A percentile compares a stretch with the other conserved stretches of the same genome.
phyloP scores from a whole-genome alignment of 1,139 yeast genomes.

The Lizanozyma gosingica region DNA sequence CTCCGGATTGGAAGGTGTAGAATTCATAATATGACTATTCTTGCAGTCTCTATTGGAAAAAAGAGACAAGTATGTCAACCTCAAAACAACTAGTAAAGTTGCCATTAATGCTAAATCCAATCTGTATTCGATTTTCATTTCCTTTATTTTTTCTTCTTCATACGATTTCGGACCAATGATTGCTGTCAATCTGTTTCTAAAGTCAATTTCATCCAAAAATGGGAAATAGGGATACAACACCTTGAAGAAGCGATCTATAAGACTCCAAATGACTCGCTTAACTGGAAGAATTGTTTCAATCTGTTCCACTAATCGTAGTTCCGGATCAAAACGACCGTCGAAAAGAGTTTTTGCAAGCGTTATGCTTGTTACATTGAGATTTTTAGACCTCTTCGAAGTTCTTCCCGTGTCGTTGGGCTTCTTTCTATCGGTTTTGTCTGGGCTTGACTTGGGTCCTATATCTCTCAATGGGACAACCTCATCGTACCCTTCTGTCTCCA shows the following conservation, averaged over 20 bases:
- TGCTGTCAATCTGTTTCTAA: constrained; percentile 11
- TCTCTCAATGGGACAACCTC: constrained; percentile 24
- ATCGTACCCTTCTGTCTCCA: constrained; percentile 27
- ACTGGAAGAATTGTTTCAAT: constrained; percentile 23
- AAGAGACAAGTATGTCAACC: constrained; percentile 15
- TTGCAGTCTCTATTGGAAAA: constrained; percentile 15
- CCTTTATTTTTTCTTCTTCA: constrained; percentile 11
- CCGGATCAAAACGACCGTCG: constrained; percentile 18
- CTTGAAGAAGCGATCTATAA: constrained; percentile 19
- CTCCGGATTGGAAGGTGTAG: constrained; percentile 7
- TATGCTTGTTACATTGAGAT: constrained; percentile 6
- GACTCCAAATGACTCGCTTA: constrained; percentile 18
- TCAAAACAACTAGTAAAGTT: constrained; percentile 13
- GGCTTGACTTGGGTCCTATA: constrained; percentile 2
- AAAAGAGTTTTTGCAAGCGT: constrained; percentile 12
- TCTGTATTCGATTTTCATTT: constrained; percentile 11
- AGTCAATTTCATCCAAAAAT: constrained; percentile 20
- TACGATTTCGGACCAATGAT: constrained; percentile 21
- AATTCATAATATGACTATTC: constrained; percentile 10
- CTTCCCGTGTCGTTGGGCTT: not conserved
- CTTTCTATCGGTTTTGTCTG: constrained; percentile 2
- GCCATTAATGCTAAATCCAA: constrained; percentile 17
- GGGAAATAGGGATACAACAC: constrained; percentile 22
- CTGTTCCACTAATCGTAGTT: constrained; percentile 17
- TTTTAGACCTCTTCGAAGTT: not conserved